Conservation (phyloP, 805 yeast genomes). For the Kluyveromyces starmeri region DNA sequence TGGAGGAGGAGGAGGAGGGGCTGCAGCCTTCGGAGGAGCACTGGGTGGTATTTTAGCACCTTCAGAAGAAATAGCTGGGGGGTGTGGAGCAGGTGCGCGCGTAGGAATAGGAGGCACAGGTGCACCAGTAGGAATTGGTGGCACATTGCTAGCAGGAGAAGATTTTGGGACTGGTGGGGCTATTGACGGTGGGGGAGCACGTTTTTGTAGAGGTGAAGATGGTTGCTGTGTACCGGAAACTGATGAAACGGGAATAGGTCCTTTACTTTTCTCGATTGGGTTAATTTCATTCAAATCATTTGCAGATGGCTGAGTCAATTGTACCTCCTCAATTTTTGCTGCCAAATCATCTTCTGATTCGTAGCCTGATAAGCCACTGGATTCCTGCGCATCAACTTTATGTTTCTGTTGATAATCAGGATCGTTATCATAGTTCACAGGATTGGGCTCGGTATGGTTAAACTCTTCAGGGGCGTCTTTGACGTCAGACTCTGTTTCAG, state of each 20-base stretch:
- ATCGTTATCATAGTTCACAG: background rate
- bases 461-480: slow-evolving; percentile 7
- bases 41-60: background rate
- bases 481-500: slow-evolving; percentile 32
- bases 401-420: background rate
- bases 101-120: slow-evolving; percentile 14
- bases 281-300: no score
- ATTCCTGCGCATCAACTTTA: slow-evolving; percentile 1
- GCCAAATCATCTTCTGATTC: slow-evolving; percentile 16
- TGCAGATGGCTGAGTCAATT: background rate
- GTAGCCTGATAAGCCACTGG: slow-evolving; percentile 12
- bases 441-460: background rate
- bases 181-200: slow-evolving; percentile 12
- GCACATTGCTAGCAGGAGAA: slow-evolving; percentile 7
- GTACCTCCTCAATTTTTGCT: slow-evolving; percentile 3
- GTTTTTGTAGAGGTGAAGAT: slow-evolving; percentile 20
- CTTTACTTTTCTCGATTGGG: no score
- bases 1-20: background rate
- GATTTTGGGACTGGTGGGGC: slow-evolving; percentile 6
- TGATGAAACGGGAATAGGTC: no score
- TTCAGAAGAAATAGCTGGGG: slow-evolving; percentile 2
- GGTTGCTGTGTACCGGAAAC: no score
- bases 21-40: slow-evolving; percentile 8
- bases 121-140: slow-evolving; percentile 10
- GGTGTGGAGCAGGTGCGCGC: slow-evolving; percentile 9